Conservation (phyloP, 306 rosid species). For the Bauhinia variegata region DNA sequence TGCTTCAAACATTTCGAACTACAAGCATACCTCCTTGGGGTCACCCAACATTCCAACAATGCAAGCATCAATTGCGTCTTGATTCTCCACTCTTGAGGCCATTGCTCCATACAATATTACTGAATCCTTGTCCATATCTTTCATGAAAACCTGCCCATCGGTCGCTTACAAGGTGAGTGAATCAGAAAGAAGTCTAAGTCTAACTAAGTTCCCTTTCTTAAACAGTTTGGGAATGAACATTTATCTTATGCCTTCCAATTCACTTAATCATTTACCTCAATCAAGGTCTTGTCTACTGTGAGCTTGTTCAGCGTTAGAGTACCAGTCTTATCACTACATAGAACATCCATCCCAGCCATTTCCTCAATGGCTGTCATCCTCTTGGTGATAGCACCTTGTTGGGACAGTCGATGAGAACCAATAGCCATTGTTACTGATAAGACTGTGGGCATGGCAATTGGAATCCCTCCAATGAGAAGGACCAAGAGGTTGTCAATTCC, state of each 20-base stretch:
- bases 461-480: slow-evolving; percentile 93
- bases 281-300: slow-evolving; percentile 72
- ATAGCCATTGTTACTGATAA: slow-evolving; percentile 97
- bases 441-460: slow-evolving; percentile 95
- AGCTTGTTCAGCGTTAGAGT: slow-evolving; percentile 89
- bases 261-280: slow-evolving; percentile 54
- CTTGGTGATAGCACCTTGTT: slow-evolving; percentile 95
- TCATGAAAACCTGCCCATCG: slow-evolving; percentile 57
- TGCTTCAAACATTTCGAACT: too few species aligned
- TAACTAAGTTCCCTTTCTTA: background rate
- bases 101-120: slow-evolving; percentile 74
- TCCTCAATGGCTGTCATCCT: slow-evolving; percentile 98
- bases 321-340: slow-evolving; percentile 92
- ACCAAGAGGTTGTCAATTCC: slow-evolving; percentile 91
- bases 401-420: slow-evolving; percentile 81
- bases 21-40: slow-evolving; percentile 72
- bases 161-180: background rate
- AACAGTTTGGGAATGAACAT: background rate
- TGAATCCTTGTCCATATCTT: slow-evolving; percentile 62
- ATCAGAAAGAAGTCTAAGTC: background rate
- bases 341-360: slow-evolving; percentile 95
- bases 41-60: slow-evolving; percentile 94
- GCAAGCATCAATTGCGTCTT: slow-evolving; percentile 93
- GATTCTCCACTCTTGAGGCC: slow-evolving; percentile 91
- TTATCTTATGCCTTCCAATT: background rate